Base-by-base conservation (phyloP, 306 rosid species). In the Fragaria iinumae region DNA sequence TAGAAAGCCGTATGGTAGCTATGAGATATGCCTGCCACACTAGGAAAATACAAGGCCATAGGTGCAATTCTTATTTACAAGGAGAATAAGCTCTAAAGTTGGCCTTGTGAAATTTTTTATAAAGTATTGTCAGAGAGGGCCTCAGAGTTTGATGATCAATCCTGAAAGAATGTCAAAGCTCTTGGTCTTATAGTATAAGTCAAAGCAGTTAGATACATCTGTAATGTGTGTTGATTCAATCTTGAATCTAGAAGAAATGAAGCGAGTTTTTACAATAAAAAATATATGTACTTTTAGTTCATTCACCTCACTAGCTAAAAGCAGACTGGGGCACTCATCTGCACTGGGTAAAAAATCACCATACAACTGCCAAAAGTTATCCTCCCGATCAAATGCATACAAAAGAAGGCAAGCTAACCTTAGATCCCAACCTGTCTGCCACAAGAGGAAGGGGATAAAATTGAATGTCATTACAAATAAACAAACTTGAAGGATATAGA, bases 341-440 rank as follows among this genome's bases (percentile, higher is more conserved):
- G 81, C 86, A 75, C 97, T 87, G 6, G 98, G 98, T 83, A 95
- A 81, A 82, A 92, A 95, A 79, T 95, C 97, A 45, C 98, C 89
- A 62, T 90, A 92, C 78, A 88, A 80, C 89, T 90, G 97, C 97
- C 98, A 95, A 80, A 95, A 92, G 93, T 92, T 95, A 69, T 85
- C 93, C 65, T 89, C 89, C 76, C 82, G 81, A 76, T 95, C 97
- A 74, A 95, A 89, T 50, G 97, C 83, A 69, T 59, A 90, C 78
- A 95, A 79, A 74, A 95, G 97, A 78, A 95, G 98, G 62, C 96
- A 92, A n/a, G 97, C 97, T 74, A 95, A 83, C 86, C 97, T 83
- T 72, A 95, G 80, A 86, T 95, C 97, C 97, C 96, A 95, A 83
- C 89, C 98, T 89, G 96, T 90, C 97, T 95, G 98, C 81, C 90